Evolutionary conservation across 306 rosid species (phyloP).

Genomic region (Adenanthera pavonina): DNA sequence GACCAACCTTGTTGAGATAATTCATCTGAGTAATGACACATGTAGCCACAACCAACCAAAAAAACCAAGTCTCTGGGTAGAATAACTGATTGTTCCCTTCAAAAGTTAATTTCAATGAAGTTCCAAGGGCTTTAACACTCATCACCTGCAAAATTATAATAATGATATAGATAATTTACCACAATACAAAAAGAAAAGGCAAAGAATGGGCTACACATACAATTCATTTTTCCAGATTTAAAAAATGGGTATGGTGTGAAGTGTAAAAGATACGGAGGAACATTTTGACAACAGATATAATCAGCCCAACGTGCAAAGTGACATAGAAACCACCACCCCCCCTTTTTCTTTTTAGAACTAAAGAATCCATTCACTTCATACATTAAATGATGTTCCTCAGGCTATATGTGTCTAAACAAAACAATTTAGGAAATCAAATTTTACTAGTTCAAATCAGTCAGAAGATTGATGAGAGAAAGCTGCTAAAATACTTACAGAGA

Average conservation of each 20-base stretch:
- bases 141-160: conserved; percentile 67
- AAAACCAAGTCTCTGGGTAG: conserved; percentile 80
- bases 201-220: neutral
- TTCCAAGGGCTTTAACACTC: conserved; percentile 97
- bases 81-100: conserved; percentile 82
- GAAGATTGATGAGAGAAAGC: conserved; percentile 21
- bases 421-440: conserved; percentile 15
- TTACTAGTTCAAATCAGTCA: conserved; percentile 22
- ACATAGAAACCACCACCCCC: neutral
- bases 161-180: conserved; percentile 15
- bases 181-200: conserved; percentile 1
- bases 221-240: neutral
- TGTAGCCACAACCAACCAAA: conserved; percentile 69
- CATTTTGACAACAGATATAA: neutral
- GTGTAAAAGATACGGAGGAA: neutral
- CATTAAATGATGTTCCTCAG: conserved; percentile 1
- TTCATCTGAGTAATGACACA: conserved; percentile 82
- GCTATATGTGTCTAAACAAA: neutral
- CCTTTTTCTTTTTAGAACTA: neutral
- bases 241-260: neutral
- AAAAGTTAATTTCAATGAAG: conserved; percentile 81
- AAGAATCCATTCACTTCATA: conserved; percentile 19
- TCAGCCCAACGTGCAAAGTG: neutral
- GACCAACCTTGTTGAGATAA: conserved; percentile 81
- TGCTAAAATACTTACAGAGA: conserved; percentile 60